A percentile compares a stretch with the other conserved stretches of the same genome.
Conservation (phyloP, 371 early-diverging fungal genomes). For the Mortierella sp. region DNA sequence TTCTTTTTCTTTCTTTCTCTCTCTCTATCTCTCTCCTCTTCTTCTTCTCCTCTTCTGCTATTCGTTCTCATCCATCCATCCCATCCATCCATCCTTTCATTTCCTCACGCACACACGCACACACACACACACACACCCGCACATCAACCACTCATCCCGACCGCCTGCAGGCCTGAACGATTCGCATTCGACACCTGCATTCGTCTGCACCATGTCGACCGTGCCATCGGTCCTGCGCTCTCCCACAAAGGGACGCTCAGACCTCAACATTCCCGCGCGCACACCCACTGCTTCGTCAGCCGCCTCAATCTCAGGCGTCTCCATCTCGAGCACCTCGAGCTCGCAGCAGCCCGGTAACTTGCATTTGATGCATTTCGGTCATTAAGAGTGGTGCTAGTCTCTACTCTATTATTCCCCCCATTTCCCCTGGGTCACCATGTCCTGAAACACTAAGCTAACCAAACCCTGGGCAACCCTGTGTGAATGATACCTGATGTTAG, state of each 20-base stretch:
- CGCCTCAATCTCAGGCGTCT: background rate
- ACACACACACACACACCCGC: background rate
- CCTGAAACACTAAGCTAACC: background rate
- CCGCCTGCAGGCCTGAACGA: background rate
- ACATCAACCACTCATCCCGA: background rate
- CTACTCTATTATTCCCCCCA: background rate
- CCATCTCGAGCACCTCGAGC: background rate
- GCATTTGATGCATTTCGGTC: background rate
- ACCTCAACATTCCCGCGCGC: constrained; percentile 19
- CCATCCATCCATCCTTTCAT: background rate
- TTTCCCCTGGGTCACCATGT: background rate
- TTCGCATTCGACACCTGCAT: background rate
- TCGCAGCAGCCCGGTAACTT: background rate
- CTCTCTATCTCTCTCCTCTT: no score
- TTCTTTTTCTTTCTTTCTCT: background rate
- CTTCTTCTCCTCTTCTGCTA: no score
- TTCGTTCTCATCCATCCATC: background rate
- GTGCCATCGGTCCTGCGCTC: constrained; percentile 43
- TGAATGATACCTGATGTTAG: constrained; percentile 10
- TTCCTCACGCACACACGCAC: background rate
- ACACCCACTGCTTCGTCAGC: background rate
- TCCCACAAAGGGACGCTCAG: constrained; percentile 41
- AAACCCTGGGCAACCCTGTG: background rate
- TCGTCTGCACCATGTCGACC: constrained; percentile 32
- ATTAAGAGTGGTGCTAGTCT: background rate